Evolutionary conservation across 2,329 filamentous ascomycete species (phyloP), one percentile per base, ranked within the genome.

Genomic region (Mycosphaerella sp.): DNA sequence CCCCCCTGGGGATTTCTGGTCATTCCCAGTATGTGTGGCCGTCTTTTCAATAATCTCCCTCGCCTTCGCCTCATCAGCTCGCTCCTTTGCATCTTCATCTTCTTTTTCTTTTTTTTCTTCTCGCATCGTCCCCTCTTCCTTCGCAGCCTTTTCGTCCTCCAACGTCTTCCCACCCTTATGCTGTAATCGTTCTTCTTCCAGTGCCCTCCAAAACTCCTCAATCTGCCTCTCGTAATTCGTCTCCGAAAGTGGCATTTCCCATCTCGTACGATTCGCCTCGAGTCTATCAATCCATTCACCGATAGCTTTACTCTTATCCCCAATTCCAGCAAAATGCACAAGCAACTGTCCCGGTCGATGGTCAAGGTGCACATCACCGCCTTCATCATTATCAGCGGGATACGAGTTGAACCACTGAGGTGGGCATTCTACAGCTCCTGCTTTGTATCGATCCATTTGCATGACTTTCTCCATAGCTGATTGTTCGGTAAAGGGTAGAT

Each of bases 331-430:
- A 47, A 73, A 72, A 57, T 73, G 71, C 14, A 72, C 67, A 7
- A 73, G 50, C 49, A 70, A 65, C 49, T 73, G 70, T 2, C 70
- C 70, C 25, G 66, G 62, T 8, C 67, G 62, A 5, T 66, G 66
- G 39, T 69, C 63, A 39, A 59, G 65, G 18, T 65, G 57, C 4
- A 60, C 50, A 18, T 69, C 47, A n/a, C n/a, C n/a, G 2, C 60
- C 67, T 50, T 67, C 64, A 41, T 65, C 64, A 30, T 64, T 61
- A 35, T 67, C 67, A 16, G 63, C 65, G 18, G 68, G 62, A 44
- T 71, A 73, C 1, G 68, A 66, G 51, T 73, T 73, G 59, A 73
- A 72, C 70, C 68, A 73, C 13, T 68, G 54, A 49, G 71, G 69
- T 16, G 70, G 70, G 47, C 66, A 65, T 17, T 65, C 56, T 6